Base-by-base conservation (phyloP, 2,329 filamentous ascomycete genomes). In the Fusarium cicatricum region DNA sequence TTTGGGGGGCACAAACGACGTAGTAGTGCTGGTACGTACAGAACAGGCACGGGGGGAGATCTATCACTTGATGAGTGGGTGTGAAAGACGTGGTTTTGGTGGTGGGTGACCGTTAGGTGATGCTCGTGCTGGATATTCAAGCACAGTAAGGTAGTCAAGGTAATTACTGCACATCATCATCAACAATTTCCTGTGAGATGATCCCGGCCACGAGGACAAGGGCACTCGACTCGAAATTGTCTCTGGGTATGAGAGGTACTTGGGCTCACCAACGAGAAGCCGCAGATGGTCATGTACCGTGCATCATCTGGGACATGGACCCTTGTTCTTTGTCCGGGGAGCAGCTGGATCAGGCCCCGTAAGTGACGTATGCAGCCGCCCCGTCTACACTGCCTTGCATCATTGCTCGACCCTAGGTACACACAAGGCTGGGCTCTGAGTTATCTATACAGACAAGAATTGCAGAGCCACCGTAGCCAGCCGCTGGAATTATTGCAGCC, bases 301-400 rank as follows among this genome's bases (percentile, higher is more conserved):
- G 43, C 12, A 43, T 19, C 15, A 49, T 45, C 12, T 14, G n/a
- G n/a, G n/a, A n/a, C n/a, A n/a, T n/a, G 19, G 38, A 28, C 38
- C 31, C 55, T 58, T 41, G 26, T 45, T 39, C 40, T 37, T 26
- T 42, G 48, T 57, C 51, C 46, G 59, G 55, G 51, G 59, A 60
- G 46, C 44, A 57, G 55, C 39, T 57, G 58, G 52, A 26, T 41
- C 19, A 45, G 38, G 46, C 48, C 58, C 56, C 58, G 39, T 47
- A 33, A 49, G 60, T 62, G 60, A 62, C 60, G 60, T 62, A 64
- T 39, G 51, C 49, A 64, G 46, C 28, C 37, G 46, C 38, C 31
- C 47, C 21, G 52, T 64, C 44, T 45, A 28, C 41, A 33, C 48
- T 51, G 57, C 57, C 60, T 64, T 64, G 64, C 60, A 63, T 63